Base-by-base conservation (phyloP, 2,329 filamentous ascomycete species). In the Venturia asperata region DNA sequence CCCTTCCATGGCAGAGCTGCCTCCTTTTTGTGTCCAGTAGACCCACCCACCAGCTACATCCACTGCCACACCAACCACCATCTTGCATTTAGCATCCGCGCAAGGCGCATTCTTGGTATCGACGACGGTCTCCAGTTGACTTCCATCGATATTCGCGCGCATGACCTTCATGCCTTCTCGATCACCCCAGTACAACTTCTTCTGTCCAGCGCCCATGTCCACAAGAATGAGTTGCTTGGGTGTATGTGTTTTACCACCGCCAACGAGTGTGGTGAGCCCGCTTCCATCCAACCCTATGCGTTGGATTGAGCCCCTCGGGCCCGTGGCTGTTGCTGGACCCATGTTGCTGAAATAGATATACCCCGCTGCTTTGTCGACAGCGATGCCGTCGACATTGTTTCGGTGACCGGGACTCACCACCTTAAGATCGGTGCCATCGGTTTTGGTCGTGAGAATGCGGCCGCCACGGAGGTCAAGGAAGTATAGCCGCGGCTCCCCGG, bases 21-120 rank as follows among this genome's bases (percentile, higher is more conserved):
- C 41, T 11, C 64, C 64, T 45, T 66, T 66, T 55, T 66, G 64
- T 45, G 64, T 66, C 64, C 64, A 66, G 61, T 66, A 66, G 30
- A 65, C 64, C 42, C 30, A 63, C 21, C 61, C 61, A 41, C 49
- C 64, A 47, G 65, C 49, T 4, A 43, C 39, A 62, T 61, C 55
- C 13, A 66, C 64, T 17, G 64, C 64, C 21, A 66, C 61, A 21
- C 64, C 64, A 21, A 66, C 64, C 24, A 55, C 58, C 27, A 52
- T 27, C 30, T 66, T 66, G 30, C 43, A 63, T 11, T 34, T 27
- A 2, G 10, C 27, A 24, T 45, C 61, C 3, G 27, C 30, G 21
- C 64, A 63, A 27, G 15, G 24, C 13, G 41, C 30, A 17, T 30
- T 30, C 47, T 30, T 39, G 21, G 63, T 64, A 15, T 64, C 63